These are phyloP conservation scores for Boletellus sp. DNA, from an alignment of 768 basidiomycete genomes.

Conservation along the genomic window DNA sequence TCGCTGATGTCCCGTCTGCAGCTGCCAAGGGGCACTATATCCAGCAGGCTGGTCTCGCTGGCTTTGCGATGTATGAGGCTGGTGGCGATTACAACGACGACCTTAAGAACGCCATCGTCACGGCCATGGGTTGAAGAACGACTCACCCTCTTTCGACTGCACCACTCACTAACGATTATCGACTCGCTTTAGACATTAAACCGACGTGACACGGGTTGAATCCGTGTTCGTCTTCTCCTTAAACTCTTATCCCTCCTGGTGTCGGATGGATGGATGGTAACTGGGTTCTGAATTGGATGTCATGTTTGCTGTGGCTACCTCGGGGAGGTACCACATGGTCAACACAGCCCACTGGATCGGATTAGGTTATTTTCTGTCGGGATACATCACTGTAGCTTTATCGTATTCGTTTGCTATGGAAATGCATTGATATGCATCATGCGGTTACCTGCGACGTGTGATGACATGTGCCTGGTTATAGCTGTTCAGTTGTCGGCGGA, in stretches of 20 bases:
- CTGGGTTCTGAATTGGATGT: not conserved
- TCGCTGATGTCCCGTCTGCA: conserved; percentile 11
- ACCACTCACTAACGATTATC: conserved; percentile 14
- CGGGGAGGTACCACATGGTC: conserved; percentile 11
- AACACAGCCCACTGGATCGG: not conserved
- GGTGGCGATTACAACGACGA: conserved; percentile 40
- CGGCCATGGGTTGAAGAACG: conserved; percentile 21
- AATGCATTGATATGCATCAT: not conserved
- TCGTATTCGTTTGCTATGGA: conserved; percentile 2
- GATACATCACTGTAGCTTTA: conserved; percentile 1
- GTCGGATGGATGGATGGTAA: conserved; percentile 5
- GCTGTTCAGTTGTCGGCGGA: too few relatives aligned
- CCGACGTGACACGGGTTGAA: conserved; percentile 5
- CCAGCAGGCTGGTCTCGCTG: conserved; percentile 29
- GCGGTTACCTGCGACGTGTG: too few relatives aligned
- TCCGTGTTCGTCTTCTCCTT: not conserved
- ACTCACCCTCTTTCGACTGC: conserved; percentile 11
- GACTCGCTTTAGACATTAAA: conserved; percentile 17
- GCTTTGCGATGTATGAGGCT: conserved; percentile 45
- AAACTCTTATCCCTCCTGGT: conserved; percentile 12
- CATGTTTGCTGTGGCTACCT: conserved; percentile 1
- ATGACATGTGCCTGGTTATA: too few relatives aligned
- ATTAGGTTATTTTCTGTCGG: not conserved
- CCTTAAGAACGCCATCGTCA: conserved; percentile 33
- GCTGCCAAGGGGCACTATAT: conserved; percentile 45